Conservation (phyloP, 1,284 basidiomycete genomes). For the Papiliotrema nemorosa region DNA sequence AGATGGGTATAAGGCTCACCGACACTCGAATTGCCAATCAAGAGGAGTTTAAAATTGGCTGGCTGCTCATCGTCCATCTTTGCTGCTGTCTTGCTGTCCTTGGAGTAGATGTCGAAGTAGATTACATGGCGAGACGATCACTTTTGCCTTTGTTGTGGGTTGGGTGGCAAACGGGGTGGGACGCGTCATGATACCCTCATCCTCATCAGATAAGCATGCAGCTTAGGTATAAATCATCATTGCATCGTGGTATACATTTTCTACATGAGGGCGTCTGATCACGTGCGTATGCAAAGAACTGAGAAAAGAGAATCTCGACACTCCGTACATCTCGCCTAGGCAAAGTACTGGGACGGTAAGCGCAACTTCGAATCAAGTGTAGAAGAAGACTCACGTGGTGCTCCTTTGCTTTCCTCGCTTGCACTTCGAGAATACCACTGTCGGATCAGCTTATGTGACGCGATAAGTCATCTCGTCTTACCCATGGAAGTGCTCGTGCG, state of each 20-base stretch:
- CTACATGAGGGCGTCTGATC: too few species aligned
- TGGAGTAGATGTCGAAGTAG: too few species aligned
- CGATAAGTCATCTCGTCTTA: constrained; percentile 4
- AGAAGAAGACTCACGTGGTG: constrained; percentile 43
- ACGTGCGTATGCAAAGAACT: too few species aligned
- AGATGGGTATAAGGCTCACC: constrained; percentile 72
- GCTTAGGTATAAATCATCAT: neutral
- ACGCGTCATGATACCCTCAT: neutral
- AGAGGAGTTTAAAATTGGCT: constrained; percentile 53
- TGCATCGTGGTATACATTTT: neutral
- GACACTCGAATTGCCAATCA: constrained; percentile 79
- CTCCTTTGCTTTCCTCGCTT: constrained; percentile 96
- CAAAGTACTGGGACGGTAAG: constrained; percentile 5
- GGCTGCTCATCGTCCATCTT: constrained; percentile 28
- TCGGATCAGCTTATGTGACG: neutral
- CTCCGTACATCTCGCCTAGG: neutral
- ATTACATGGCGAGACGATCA: too few species aligned
- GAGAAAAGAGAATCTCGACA: neutral
- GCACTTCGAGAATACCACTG: constrained; percentile 87
- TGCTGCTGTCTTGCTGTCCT: neutral
- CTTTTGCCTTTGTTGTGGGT: too few species aligned
- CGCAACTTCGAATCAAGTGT: neutral
- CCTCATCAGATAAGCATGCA: too few species aligned
- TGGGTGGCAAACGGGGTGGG: too few species aligned
- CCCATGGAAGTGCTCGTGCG: constrained; percentile 84